phyloP scores from a whole-genome alignment of 139 green algal species.

The Coelastrella sp. region DNA sequence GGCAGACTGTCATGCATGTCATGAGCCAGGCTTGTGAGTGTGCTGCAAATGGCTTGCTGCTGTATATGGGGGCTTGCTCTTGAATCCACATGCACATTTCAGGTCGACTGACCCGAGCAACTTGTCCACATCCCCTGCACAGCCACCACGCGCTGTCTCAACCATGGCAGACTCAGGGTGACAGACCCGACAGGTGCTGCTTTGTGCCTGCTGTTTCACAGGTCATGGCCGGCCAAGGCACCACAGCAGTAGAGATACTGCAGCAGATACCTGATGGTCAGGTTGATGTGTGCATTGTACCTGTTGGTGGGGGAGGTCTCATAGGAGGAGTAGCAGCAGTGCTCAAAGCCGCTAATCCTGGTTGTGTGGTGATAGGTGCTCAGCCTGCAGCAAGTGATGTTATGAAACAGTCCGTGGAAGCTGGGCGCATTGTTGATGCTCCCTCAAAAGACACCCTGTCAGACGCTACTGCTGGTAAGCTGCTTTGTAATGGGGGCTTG shows the following conservation, averaged over 20 bases:
- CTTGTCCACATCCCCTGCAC: too few species aligned
- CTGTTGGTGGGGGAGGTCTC: slow-evolving; percentile 79
- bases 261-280: slow-evolving; percentile 42
- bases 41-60: too few species aligned
- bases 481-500: too few species aligned
- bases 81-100: too few species aligned
- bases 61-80: too few species aligned
- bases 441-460: slow-evolving; percentile 61
- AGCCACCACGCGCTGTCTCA: too few species aligned
- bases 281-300: slow-evolving; percentile 67
- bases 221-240: slow-evolving; percentile 66
- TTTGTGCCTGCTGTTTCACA: neutral
- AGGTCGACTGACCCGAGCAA: too few species aligned
- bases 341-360: slow-evolving; percentile 58
- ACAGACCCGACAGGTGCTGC: too few species aligned
- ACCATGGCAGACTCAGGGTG: too few species aligned
- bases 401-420: slow-evolving; percentile 61
- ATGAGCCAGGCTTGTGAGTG: too few species aligned
- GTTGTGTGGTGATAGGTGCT: neutral
- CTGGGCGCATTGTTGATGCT: slow-evolving; percentile 55
- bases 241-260: slow-evolving; percentile 72
- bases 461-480: slow-evolving; percentile 64
- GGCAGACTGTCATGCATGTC: neutral
- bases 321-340: slow-evolving; percentile 67
- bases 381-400: slow-evolving; percentile 52